A percentile compares a stretch with the other conserved stretches of the same genome.
These are phyloP conservation scores for Penicillium soppii DNA, from an alignment of 495 filamentous ascomycete genomes.

Conservation along the genomic window DNA sequence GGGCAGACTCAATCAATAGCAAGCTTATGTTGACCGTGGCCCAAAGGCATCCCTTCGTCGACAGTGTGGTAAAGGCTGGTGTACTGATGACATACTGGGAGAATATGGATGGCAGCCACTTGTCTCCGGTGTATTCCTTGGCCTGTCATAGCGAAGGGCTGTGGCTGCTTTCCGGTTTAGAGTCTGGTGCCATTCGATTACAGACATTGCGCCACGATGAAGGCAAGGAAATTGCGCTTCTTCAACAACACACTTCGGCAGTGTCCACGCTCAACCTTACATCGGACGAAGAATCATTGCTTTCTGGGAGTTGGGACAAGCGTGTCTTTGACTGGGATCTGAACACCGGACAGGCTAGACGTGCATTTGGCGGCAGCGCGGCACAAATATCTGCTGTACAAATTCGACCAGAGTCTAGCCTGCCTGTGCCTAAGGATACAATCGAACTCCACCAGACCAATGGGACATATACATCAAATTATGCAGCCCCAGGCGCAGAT, in stretches of 20 bases:
- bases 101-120: constrained; percentile 59
- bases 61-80: constrained; percentile 92
- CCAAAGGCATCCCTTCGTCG: constrained; percentile 94
- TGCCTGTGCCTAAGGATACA: constrained; percentile 72
- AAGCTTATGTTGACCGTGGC: constrained; percentile 93
- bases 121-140: constrained; percentile 91
- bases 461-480: constrained; percentile 68
- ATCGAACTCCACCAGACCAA: constrained; percentile 55
- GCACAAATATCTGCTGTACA: constrained; percentile 88
- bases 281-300: constrained; percentile 79
- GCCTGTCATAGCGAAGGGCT: constrained; percentile 86
- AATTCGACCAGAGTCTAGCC: constrained; percentile 71
- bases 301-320: constrained; percentile 98
- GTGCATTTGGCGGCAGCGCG: constrained; percentile 71
- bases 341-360: constrained; percentile 75
- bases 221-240: constrained; percentile 77
- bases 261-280: constrained; percentile 85
- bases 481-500: constrained; percentile 42
- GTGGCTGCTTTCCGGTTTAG: constrained; percentile 87
- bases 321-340: constrained; percentile 92
- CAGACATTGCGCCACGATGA: constrained; percentile 95
- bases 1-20: constrained; percentile 90
- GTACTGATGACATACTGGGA: constrained; percentile 96
- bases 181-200: constrained; percentile 89
- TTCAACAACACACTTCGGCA: constrained; percentile 85